phyloP scores from a whole-genome alignment of 768 basidiomycete species.

The Russula abietina region DNA sequence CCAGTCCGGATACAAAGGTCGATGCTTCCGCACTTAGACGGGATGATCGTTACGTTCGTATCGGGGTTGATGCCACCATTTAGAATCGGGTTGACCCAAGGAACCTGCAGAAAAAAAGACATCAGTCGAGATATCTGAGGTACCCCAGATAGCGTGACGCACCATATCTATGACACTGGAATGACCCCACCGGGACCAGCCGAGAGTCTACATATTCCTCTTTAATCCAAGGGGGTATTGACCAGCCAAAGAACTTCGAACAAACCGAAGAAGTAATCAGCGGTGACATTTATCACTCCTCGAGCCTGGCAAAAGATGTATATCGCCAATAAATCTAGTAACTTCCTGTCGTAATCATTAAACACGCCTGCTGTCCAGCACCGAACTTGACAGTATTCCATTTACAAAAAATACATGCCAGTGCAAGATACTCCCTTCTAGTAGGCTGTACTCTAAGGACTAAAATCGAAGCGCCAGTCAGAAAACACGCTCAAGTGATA shows the following conservation, averaged over 20 bases:
- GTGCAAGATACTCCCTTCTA: too few relatives aligned
- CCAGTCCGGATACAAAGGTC: conserved; percentile 38
- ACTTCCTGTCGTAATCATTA: too few relatives aligned
- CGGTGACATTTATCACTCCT: too few relatives aligned
- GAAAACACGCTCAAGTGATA: too few relatives aligned
- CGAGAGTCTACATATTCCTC: conserved; percentile 27
- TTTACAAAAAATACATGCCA: too few relatives aligned
- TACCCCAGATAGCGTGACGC: conserved; percentile 14
- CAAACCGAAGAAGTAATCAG: too few relatives aligned
- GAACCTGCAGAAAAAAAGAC: conserved; percentile 30
- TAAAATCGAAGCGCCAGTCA: too few relatives aligned
- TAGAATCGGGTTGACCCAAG: conserved; percentile 38
- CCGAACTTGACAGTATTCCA: too few relatives aligned
- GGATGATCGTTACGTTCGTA: conserved; percentile 34
- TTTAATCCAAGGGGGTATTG: conserved; percentile 32
- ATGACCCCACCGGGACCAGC: conserved; percentile 42
- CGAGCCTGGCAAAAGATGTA: too few relatives aligned
- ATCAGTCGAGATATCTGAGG: background rate
- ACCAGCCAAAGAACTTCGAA: conserved; percentile 32
- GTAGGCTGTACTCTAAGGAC: too few relatives aligned
- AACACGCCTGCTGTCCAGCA: too few relatives aligned
- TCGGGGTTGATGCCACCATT: conserved; percentile 31
- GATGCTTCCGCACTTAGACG: conserved; percentile 16
- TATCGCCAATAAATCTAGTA: too few relatives aligned
- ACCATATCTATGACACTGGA: conserved; percentile 40